Base-by-base conservation (phyloP, 306 rosid genomes). In the Hippophae gyantsensis region DNA sequence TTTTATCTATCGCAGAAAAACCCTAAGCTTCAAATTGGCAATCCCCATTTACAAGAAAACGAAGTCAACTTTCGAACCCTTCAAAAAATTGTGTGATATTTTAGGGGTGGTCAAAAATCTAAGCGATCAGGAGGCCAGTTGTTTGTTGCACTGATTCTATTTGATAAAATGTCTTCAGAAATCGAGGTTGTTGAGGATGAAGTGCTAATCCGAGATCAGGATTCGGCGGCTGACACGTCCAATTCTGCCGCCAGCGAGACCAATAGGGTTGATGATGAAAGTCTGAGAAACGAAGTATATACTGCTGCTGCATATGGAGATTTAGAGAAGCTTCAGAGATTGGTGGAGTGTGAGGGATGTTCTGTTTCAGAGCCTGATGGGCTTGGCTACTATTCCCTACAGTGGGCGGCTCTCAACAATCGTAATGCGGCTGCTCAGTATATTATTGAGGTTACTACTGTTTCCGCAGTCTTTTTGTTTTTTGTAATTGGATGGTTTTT, bases 351-450 rank as follows among this genome's bases (percentile, higher is more conserved):
- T 53, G 97, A 93, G 62, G 99, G 97, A 27, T 84, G 95, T 72
- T 81, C 89, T 7, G 95, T 93, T 8, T 62, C 85, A 8, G 99
- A 88, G 64, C 92, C 99, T 9, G 95, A 93, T 74, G 96, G 95
- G 42, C 73, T 76, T 13, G 99, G 99, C 2, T 86, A 88, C 84
- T 84, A 82, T 69, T 93, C 99, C 9, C 90, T 93, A 51, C 99
- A 93, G 86, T 93, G 99, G 99, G 99, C 97, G 42, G 94, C 99
- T 4, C 88, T 93, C 45, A 88, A 88, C 69, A 93, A 88, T 64
- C 90, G 89, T 13, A 66, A 94, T 56, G 97, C 89, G 26, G 97
- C 89, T 67, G 99, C 97, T 42, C 97, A 86, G 83, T 93, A 78
- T 74, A 93, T 93, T 42, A 86, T 93, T 48, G 97, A 93, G 86